phyloP scores from a whole-genome alignment of 176 grass and related monocot species.

The Areca catechu region DNA sequence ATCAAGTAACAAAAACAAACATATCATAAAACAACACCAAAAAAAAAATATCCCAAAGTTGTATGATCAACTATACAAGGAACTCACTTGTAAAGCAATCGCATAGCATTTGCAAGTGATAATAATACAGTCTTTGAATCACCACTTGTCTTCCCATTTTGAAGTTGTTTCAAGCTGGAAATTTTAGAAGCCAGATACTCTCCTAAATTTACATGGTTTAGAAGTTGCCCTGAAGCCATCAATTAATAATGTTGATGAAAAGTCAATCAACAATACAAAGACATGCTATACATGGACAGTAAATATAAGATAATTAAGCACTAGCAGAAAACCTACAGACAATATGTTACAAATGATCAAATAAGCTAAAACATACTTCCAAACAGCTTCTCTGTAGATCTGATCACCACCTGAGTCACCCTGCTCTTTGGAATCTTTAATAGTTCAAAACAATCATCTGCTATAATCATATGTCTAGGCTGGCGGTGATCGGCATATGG shows the following conservation, averaged over 20 bases:
- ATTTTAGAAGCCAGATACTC: constrained; percentile 79
- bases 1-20: no score
- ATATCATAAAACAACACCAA: not conserved
- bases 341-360: constrained; percentile 8
- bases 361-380: constrained; percentile 66
- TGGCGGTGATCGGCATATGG: constrained; percentile 57
- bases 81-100: constrained; percentile 62
- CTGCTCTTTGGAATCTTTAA: constrained; percentile 74
- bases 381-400: constrained; percentile 86
- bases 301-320: no score
- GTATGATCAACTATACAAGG: not conserved
- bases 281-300: no score
- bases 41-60: not conserved
- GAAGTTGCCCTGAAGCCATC: constrained; percentile 53
- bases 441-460: constrained; percentile 87
- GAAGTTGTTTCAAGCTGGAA: constrained; percentile 45
- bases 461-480: constrained; percentile 71
- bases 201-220: constrained; percentile 60
- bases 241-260: constrained; percentile 13
- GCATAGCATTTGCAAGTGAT: constrained; percentile 83
- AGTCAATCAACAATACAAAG: no score
- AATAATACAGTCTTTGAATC: constrained; percentile 42
- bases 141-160: constrained; percentile 52
- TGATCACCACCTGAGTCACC: constrained; percentile 73
- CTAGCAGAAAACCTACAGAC: not conserved